Evolutionary conservation across 2,329 filamentous ascomycete species (phyloP).

Genomic region (Neospermospora avenae): DNA sequence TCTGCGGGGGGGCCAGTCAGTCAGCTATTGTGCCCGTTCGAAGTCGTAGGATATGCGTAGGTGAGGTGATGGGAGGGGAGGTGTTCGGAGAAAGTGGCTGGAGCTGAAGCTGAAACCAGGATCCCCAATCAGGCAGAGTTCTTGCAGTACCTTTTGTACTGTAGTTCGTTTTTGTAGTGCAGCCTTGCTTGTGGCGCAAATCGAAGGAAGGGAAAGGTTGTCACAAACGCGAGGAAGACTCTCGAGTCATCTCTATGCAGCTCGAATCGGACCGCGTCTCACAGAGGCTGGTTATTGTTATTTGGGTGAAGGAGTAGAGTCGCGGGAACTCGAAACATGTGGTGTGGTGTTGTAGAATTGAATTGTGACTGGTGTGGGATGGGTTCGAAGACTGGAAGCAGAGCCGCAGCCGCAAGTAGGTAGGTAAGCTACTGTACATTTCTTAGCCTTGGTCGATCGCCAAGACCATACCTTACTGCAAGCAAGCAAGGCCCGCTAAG

Average conservation of each 20-base stretch:
- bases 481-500: neutral
- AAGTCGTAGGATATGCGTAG: neutral
- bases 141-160: conserved; percentile 20
- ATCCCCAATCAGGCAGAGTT: no score
- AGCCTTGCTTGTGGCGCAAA: conserved; percentile 36
- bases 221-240: conserved; percentile 22
- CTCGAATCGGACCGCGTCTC: conserved; percentile 14
- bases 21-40: neutral
- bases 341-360: conserved; percentile 1
- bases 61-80: neutral
- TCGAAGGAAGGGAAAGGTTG: conserved; percentile 21
- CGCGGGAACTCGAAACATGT: conserved; percentile 4
- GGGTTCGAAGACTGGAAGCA: neutral
- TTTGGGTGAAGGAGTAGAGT: neutral
- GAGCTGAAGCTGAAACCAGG: no score
- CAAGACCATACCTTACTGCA: no score
- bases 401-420: neutral
- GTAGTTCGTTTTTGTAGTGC: conserved; percentile 20
- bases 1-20: conserved; percentile 11
- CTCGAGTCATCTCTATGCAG: conserved; percentile 33
- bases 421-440: conserved; percentile 6
- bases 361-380: conserved; percentile 12
- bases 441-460: conserved; percentile 16
- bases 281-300: conserved; percentile 1
- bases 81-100: neutral